Evolutionary conservation across 495 filamentous ascomycete genomes (phyloP).

Genomic region (Daldinia decipiens): DNA sequence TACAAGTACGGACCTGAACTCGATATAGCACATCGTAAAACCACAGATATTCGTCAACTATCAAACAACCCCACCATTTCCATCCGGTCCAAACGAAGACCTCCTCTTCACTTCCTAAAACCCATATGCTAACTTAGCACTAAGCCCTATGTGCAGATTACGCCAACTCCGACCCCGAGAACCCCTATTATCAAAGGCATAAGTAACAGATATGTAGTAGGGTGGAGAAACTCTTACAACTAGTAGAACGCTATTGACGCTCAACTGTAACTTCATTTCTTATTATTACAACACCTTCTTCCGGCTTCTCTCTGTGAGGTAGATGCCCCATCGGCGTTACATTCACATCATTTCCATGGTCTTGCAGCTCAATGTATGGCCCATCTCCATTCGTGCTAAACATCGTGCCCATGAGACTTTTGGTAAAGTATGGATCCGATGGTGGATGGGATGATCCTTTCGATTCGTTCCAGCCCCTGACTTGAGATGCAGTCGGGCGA

Average conservation of each 20-base stretch:
- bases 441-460: background rate
- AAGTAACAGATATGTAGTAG: background rate
- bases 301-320: background rate
- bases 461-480: conserved; percentile 1
- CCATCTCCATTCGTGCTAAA: conserved; percentile 4
- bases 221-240: background rate
- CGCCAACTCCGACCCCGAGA: background rate
- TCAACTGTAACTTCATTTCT: background rate
- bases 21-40: background rate
- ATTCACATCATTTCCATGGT: background rate
- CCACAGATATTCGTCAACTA: background rate
- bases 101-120: background rate
- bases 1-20: background rate
- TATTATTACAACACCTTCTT: conserved; percentile 4
- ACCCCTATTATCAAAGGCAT: background rate
- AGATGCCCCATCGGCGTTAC: background rate
- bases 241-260: background rate
- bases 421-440: background rate
- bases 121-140: background rate
- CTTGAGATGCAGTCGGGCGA: background rate
- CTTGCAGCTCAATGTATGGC: background rate
- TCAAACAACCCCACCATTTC: background rate
- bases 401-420: conserved; percentile 1
- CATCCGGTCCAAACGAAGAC: background rate
- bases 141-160: background rate